Evolutionary conservation across 495 filamentous ascomycete genomes (phyloP), one percentile per base, ranked within the genome.

Genomic region (Elaphomyces granulatus): DNA sequence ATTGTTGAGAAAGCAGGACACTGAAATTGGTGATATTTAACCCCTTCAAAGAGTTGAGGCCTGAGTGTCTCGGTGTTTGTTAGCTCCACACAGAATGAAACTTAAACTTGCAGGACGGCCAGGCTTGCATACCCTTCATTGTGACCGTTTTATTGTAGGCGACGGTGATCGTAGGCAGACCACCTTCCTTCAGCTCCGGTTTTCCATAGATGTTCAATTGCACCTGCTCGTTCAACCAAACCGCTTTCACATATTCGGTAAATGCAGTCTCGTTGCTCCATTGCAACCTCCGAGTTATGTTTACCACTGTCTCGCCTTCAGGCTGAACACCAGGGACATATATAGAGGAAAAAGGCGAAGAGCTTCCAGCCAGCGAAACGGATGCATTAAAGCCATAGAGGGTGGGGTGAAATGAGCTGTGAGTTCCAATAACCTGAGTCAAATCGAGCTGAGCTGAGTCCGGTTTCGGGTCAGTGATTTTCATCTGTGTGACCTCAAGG

Each of bases 11-110:
- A 37, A 64, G 36, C 34, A 68, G 46, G 38, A 81, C 65, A 32
- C 53, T 53, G 46, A 73, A 61, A 15, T 70, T 54, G 20, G 65
- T 59, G 21, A 83, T 64, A 7, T 61, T 61, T 46, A 78, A 74
- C 42, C 80, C 77, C 12, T 60, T 54, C 36, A 85, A 68, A 38
- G 63, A 56, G 49, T 78, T 77, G 23, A 80, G 56, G 9, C 71
- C 75, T 77, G 30, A 4, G n/a, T 45, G 16, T 43, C n/a, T 7
- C 30, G 15, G 10, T 8, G 21, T 10, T 42, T 17, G n/a, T n/a
- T n/a, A n/a, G n/a, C n/a, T n/a, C n/a, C 19, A 15, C 16, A 43
- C 9, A 43, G 4, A 40, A 21, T 40, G 12, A 40, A 26, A 28
- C 12, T 31, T 15, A 31, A 40, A 31, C 6, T 28, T 3, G 4